These are phyloP conservation scores for Arachis stenosperma DNA, from an alignment of 306 rosid species.

Conservation along the genomic window DNA sequence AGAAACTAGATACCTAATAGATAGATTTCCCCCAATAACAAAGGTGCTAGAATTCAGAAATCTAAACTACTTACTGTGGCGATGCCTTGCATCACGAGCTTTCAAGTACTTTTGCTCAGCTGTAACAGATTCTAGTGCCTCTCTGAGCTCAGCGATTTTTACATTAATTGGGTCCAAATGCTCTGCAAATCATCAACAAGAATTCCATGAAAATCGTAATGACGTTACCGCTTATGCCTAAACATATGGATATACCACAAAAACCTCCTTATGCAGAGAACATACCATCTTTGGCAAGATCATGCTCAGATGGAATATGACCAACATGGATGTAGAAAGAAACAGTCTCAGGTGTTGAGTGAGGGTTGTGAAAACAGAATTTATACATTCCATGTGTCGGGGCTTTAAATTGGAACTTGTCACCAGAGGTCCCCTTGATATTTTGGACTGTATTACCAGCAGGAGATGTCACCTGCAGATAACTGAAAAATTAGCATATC, in stretches of 20 bases:
- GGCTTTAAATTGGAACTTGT: constrained; percentile 88
- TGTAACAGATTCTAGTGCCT: constrained; percentile 92
- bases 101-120: constrained; percentile 91
- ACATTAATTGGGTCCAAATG: constrained; percentile 99
- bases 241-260: background rate
- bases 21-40: constrained; percentile 2
- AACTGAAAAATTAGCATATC: constrained; percentile 38
- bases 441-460: constrained; percentile 69
- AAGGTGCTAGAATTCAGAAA: constrained; percentile 9
- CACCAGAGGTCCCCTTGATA: constrained; percentile 89
- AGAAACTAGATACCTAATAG: background rate
- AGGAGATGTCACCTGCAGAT: constrained; percentile 82
- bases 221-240: background rate
- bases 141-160: constrained; percentile 97
- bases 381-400: constrained; percentile 90
- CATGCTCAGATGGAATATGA: constrained; percentile 91
- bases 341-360: constrained; percentile 97
- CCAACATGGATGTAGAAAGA: constrained; percentile 97
- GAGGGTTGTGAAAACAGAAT: constrained; percentile 92
- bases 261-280: constrained; percentile 31
- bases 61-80: constrained; percentile 77
- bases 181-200: constrained; percentile 60
- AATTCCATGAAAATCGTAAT: background rate
- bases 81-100: constrained; percentile 95
- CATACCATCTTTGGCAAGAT: constrained; percentile 94